Evolutionary conservation across 352 stramenopile genomes (phyloP).

Genomic region (Lagenidium sp.): DNA sequence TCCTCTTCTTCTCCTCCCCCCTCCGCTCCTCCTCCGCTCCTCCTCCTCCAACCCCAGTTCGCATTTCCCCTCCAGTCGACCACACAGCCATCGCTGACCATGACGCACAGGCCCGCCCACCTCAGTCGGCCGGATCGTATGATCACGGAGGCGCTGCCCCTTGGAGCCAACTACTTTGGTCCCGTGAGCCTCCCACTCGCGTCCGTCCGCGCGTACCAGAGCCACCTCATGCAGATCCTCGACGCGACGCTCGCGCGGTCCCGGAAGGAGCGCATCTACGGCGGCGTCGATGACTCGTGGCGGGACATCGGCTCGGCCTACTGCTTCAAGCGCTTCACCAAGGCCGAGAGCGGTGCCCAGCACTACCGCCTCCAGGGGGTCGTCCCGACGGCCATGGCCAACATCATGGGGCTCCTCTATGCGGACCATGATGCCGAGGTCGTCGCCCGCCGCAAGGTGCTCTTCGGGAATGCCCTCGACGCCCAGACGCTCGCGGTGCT

Average conservation of each 20-base stretch:
- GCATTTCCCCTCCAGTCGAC: no score
- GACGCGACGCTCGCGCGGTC: slow-evolving; percentile 31
- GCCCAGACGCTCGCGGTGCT: slow-evolving; percentile 49
- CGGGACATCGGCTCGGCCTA: slow-evolving; percentile 37
- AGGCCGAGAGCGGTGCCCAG: slow-evolving; percentile 27
- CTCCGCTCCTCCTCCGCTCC: not conserved
- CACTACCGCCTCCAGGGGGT: slow-evolving; percentile 51
- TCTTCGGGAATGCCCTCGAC: slow-evolving; percentile 54
- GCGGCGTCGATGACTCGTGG: slow-evolving; percentile 38
- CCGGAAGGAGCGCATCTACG: slow-evolving; percentile 26
- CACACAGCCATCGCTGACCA: no score
- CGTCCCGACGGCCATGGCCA: slow-evolving; percentile 34
- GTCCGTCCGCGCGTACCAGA: slow-evolving; percentile 29
- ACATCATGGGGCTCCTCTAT: slow-evolving; percentile 58
- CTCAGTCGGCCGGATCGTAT: no score
- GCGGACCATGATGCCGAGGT: slow-evolving; percentile 36
- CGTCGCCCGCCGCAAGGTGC: slow-evolving; percentile 27
- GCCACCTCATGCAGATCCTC: slow-evolving; percentile 26
- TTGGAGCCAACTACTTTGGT: slow-evolving; percentile 37
- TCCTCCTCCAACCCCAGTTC: not conserved
- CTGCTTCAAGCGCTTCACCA: slow-evolving; percentile 52
- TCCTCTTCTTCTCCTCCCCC: not conserved
- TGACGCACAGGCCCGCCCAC: no score
- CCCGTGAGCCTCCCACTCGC: slow-evolving; percentile 23
- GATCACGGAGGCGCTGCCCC: slow-evolving; percentile 30